Conservation (phyloP, 352 stramenopile species). For the Pythium diclinum region DNA sequence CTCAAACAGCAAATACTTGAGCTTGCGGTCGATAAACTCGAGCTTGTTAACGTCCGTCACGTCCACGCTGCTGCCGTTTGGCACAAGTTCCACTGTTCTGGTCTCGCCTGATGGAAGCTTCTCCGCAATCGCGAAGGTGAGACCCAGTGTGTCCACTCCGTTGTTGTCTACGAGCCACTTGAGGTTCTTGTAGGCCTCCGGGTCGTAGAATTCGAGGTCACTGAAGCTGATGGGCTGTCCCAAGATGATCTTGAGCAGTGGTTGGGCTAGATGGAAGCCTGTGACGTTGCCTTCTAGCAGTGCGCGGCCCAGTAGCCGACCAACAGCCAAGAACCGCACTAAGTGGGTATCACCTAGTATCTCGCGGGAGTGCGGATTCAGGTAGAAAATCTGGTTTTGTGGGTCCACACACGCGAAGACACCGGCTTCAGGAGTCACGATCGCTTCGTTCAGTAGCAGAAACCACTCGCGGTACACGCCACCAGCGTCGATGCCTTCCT, state of each 20-base stretch:
- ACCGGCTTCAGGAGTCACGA: constrained; percentile 32
- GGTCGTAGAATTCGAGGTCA: constrained; percentile 43
- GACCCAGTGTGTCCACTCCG: constrained; percentile 33
- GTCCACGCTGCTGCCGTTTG: constrained; percentile 31
- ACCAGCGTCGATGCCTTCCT: constrained; percentile 65
- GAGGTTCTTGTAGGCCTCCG: constrained; percentile 26
- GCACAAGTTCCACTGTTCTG: neutral
- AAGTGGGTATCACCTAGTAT: constrained; percentile 30
- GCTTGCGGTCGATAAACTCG: constrained; percentile 89
- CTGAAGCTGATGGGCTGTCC: constrained; percentile 28
- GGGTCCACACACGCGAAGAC: constrained; percentile 41
- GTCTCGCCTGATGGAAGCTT: constrained; percentile 2
- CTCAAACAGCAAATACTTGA: constrained; percentile 92
- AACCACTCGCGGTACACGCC: constrained; percentile 74
- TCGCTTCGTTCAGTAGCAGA: constrained; percentile 43
- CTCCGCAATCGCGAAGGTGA: constrained; percentile 40
- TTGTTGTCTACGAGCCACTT: constrained; percentile 32
- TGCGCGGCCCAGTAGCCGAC: constrained; percentile 43
- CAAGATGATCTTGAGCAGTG: constrained; percentile 45
- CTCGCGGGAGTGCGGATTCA: constrained; percentile 38
- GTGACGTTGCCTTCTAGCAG: constrained; percentile 88
- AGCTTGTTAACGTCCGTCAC: constrained; percentile 95
- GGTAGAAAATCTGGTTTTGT: constrained; percentile 43
- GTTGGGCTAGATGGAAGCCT: constrained; percentile 81
- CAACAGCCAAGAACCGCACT: constrained; percentile 37